These are phyloP conservation scores for Aspergillus kassunensis DNA, from an alignment of 495 filamentous ascomycete genomes.

Conservation along the genomic window DNA sequence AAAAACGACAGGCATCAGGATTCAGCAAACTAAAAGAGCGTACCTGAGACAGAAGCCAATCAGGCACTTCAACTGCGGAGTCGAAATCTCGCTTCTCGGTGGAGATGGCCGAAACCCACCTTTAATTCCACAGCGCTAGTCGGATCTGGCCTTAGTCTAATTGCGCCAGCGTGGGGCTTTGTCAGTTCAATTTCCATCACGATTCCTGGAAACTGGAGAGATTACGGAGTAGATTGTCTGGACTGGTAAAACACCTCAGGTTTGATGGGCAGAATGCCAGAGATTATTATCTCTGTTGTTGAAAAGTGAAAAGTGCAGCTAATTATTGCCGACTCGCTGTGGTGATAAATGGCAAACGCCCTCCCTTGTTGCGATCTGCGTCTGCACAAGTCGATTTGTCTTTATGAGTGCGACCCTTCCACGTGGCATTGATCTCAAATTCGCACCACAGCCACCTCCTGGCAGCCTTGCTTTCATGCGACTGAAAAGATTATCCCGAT, in stretches of 20 bases:
- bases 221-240: too few species aligned
- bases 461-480: too few species aligned
- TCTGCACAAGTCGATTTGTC: neutral
- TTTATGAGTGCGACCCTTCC: neutral
- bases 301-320: too few species aligned
- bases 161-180: constrained; percentile 6
- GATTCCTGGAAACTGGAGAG: too few species aligned
- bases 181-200: too few species aligned
- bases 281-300: too few species aligned
- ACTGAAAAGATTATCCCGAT: too few species aligned
- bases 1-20: constrained; percentile 19
- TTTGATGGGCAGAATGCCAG: too few species aligned
- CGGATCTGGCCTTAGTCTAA: constrained; percentile 13
- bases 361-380: neutral
- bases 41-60: constrained; percentile 29
- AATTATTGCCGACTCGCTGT: neutral
- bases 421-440: neutral
- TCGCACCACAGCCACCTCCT: neutral
- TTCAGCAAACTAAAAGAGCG: constrained; percentile 21
- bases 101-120: constrained; percentile 20
- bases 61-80: constrained; percentile 17
- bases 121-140: constrained; percentile 8
- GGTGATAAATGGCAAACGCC: neutral
- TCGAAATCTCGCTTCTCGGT: constrained; percentile 27
- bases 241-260: too few species aligned